Percentiles rank a stretch among this genome's conserved stretches.
phyloP scores from a whole-genome alignment of 2,329 filamentous ascomycete genomes.

The Alternaria hordeiaustralica region DNA sequence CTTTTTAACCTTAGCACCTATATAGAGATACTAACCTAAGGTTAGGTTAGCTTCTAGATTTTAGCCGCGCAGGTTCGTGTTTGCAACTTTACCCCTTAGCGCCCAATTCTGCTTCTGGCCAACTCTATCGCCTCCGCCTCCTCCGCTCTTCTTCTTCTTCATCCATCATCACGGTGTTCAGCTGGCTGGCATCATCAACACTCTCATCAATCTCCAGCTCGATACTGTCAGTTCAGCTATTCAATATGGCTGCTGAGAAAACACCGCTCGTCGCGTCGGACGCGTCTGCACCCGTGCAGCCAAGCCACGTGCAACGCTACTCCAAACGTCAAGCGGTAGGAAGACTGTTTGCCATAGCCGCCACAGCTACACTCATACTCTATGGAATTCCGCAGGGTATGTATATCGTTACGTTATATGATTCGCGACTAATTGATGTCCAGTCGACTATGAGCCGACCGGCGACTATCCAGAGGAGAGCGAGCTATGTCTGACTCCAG shows the following conservation, averaged over 20 bases:
- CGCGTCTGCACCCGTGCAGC: constrained; percentile 14
- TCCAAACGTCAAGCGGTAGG: constrained; percentile 17
- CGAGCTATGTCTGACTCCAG: constrained; percentile 60
- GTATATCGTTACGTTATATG: not conserved
- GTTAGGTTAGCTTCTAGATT: no score
- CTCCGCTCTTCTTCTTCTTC: constrained; percentile 4
- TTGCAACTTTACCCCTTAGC: no score
- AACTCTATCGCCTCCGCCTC: constrained; percentile 16
- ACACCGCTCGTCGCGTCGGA: constrained; percentile 25
- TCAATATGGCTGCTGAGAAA: constrained; percentile 31
- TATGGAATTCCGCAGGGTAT: constrained; percentile 25
- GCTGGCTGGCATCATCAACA: constrained; percentile 28
- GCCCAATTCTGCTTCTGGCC: constrained; percentile 12
- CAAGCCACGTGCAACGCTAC: constrained; percentile 19
- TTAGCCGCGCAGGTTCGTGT: no score
- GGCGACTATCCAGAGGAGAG: constrained; percentile 10
- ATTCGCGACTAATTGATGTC: not conserved
- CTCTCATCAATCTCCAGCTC: not conserved
- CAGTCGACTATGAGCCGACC: constrained; percentile 11
- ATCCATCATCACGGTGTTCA: constrained; percentile 23
- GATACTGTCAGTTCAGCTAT: not conserved
- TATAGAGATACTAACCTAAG: no score
- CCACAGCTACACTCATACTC: constrained; percentile 26
- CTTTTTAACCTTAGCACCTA: no score
- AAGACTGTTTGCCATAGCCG: constrained; percentile 24